Base-by-base conservation (phyloP, 768 basidiomycete genomes). In the Leccinum imitatum region DNA sequence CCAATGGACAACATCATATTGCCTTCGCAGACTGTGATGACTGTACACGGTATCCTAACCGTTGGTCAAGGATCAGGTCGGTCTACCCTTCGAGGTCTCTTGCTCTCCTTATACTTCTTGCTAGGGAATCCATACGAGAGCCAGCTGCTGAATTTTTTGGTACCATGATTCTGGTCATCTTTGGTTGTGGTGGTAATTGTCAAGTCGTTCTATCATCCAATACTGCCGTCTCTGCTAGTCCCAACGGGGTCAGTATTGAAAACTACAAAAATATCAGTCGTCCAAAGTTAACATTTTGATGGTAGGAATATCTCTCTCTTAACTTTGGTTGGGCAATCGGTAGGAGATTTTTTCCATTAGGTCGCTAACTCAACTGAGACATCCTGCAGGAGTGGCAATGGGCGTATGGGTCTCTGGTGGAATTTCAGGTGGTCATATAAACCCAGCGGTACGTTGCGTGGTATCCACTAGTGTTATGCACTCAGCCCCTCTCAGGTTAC, bases 401-500 rank as follows among this genome's bases (percentile, higher is more conserved):
- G 89, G 87, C 35, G 87, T 87, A 13, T 90, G 86, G 87, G 79
- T 84, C 3, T 80, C 80, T 21, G 80, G 80, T 53, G 85, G 85
- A 50, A 80, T 89, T 59, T 89, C 89, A 53, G 89, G 87, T 7
- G 89, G 87, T 30, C 89, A 91, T 65, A 82, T 90, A 62, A 90
- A 90, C 67, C 88, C 88, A 35, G 85, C 86, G 33, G 87, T 85
- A 71, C 17, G 79, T 73, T 31, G 6, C 17, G 7, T 44, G 41
- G 10, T 2, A 2, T 44, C 2, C 35, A n/a, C 9, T 48, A 19
- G 13, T 15, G 19, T 10, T 27, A 7, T 33, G 6, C 23, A 17
- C 56, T 66, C n/a, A 69, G 19, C 37, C 27, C 44, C 19, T 6
- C 5, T 31, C 21, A 87, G 86, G 79, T 92, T 25, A 93, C 91